phyloP scores from a whole-genome alignment of 352 stramenopile species.

The Pythium oligandrum region DNA sequence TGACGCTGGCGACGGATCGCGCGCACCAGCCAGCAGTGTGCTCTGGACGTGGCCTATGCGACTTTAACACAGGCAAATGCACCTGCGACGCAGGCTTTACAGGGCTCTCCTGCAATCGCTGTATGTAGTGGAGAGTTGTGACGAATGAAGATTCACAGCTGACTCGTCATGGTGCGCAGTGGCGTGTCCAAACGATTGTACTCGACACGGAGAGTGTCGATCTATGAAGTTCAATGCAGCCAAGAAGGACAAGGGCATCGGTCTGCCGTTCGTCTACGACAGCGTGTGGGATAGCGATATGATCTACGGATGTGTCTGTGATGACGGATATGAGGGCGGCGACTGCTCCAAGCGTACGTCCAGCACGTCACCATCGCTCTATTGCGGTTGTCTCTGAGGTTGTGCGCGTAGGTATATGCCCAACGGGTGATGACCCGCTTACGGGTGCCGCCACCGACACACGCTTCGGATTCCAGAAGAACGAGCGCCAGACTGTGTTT shows the following conservation, averaged over 20 bases:
- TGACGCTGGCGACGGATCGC: constrained; percentile 42
- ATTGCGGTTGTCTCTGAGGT: background rate
- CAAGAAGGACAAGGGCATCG: constrained; percentile 56
- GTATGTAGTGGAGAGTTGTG: constrained; percentile 23
- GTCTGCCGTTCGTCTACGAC: constrained; percentile 40
- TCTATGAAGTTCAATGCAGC: constrained; percentile 60
- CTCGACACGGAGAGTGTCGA: constrained; percentile 60
- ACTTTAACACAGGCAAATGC: constrained; percentile 59
- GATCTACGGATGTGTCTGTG: constrained; percentile 87
- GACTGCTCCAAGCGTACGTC: constrained; percentile 78
- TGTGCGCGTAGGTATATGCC: constrained; percentile 33
- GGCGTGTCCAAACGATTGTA: constrained; percentile 60
- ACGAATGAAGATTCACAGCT: background rate
- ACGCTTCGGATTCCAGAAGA: constrained; percentile 72
- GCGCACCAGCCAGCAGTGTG: constrained; percentile 52
- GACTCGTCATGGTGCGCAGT: constrained; percentile 24
- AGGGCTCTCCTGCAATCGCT: constrained; percentile 68
- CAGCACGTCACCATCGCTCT: constrained; percentile 4
- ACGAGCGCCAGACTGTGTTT: constrained; percentile 73
- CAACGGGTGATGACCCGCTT: constrained; percentile 63
- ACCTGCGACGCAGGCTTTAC: constrained; percentile 74
- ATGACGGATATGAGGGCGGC: constrained; percentile 74
- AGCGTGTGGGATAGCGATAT: constrained; percentile 83
- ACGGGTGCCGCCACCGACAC: constrained; percentile 56
- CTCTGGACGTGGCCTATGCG: constrained; percentile 66